Percentiles rank a stretch among this genome's conserved stretches.
phyloP scores from a whole-genome alignment of 1,284 basidiomycete genomes.

The Tilletiaria anomala region DNA sequence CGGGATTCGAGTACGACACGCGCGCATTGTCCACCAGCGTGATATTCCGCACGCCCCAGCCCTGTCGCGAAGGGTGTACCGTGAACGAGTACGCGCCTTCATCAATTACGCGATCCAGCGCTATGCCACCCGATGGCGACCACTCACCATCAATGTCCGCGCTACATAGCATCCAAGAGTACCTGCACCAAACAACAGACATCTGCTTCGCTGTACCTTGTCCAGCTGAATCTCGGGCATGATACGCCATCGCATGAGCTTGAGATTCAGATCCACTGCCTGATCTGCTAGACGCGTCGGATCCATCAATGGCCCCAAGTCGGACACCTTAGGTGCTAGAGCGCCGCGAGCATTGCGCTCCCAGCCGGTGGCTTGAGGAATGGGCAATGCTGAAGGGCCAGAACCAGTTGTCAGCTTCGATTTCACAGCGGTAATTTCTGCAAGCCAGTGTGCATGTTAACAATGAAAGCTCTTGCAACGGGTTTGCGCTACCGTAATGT shows the following conservation, averaged over 20 bases:
- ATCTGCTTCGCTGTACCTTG: conserved; percentile 62
- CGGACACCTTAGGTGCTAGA: conserved; percentile 71
- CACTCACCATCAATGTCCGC: conserved; percentile 54
- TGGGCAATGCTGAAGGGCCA: too few relatives aligned
- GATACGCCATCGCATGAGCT: conserved; percentile 96
- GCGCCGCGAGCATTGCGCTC: conserved; percentile 76
- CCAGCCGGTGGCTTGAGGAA: conserved; percentile 58
- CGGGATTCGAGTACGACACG: conserved; percentile 93
- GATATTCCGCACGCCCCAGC: conserved; percentile 83
- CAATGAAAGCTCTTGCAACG: too few relatives aligned
- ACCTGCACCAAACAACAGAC: conserved; percentile 80
- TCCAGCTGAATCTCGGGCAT: conserved; percentile 77
- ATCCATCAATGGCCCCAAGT: conserved; percentile 91
- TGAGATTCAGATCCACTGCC: conserved; percentile 89
- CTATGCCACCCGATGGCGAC: neutral
- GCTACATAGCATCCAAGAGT: conserved; percentile 95
- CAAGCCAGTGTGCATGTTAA: too few relatives aligned
- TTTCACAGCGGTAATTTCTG: too few relatives aligned
- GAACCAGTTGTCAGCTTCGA: too few relatives aligned
- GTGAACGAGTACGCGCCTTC: neutral
- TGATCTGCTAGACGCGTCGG: conserved; percentile 77
- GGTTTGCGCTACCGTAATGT: neutral
- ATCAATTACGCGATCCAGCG: neutral
- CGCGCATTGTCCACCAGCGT: conserved; percentile 78
- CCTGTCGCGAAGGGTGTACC: conserved; percentile 3